A percentile compares a stretch with the other conserved stretches of the same genome.
phyloP scores from a whole-genome alignment of 305 asterid genomes.

The Fraxinus dipetala region DNA sequence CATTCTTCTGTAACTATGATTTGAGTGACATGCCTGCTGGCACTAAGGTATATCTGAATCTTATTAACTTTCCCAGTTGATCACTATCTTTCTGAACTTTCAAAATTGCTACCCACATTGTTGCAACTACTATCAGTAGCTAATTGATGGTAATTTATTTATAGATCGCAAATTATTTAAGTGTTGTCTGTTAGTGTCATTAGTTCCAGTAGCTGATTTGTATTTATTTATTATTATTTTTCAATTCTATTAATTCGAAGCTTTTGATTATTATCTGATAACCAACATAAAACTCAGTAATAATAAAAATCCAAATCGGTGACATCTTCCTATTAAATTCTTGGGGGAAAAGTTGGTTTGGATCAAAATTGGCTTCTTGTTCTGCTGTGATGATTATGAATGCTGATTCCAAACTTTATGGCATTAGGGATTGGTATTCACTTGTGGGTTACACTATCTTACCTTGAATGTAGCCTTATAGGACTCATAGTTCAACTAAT shows the following conservation, averaged over 20 bases:
- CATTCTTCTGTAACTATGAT: conserved; percentile 86
- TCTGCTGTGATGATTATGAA: neutral
- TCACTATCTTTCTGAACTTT: neutral
- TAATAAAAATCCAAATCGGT: neutral
- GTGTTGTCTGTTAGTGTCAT: conserved; percentile 6
- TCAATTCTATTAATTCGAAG: conserved; percentile 3
- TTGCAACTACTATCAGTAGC: conserved; percentile 3
- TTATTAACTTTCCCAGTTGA: conserved; percentile 8
- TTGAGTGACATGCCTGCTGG: conserved; percentile 96
- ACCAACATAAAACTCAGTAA: neutral
- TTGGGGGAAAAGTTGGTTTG: neutral
- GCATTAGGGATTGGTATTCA: neutral
- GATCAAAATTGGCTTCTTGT: neutral
- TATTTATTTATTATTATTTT: neutral
- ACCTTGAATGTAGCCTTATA: neutral
- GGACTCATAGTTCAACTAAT: neutral
- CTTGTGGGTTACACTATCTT: neutral
- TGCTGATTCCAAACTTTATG: neutral
- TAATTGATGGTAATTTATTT: neutral
- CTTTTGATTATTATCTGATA: conserved; percentile 8
- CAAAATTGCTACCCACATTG: neutral
- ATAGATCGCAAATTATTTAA: neutral
- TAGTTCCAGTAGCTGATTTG: conserved; percentile 2
- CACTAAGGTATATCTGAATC: conserved; percentile 59
- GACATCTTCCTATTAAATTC: neutral